Evolutionary conservation across 345 rosid genomes (phyloP).

Genomic region (Aurinia saxatilis): DNA sequence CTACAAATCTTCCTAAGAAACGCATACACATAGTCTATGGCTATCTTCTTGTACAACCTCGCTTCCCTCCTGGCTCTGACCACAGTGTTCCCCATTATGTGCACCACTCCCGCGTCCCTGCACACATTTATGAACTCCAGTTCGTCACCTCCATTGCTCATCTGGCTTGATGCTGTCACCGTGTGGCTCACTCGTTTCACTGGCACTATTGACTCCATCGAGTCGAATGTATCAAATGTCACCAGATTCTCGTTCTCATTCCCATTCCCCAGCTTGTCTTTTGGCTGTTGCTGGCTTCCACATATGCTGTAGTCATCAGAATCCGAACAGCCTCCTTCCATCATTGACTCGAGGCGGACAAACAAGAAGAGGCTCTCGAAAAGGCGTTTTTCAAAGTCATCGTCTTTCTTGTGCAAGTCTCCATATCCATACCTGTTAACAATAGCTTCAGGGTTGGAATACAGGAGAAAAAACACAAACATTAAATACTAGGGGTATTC

Average conservation of each 20-base stretch:
- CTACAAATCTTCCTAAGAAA: conserved; percentile 78
- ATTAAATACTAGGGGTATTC: neutral
- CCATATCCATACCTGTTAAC: conserved; percentile 61
- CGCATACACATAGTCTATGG: conserved; percentile 63
- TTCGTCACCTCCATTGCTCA: conserved; percentile 52
- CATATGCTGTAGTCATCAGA: conserved; percentile 60
- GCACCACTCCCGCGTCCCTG: conserved; percentile 68
- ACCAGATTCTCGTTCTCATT: conserved; percentile 5
- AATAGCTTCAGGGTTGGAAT: neutral
- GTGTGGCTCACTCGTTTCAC: conserved; percentile 26
- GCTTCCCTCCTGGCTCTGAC: conserved; percentile 57
- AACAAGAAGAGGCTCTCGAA: conserved; percentile 56
- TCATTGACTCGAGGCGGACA: conserved; percentile 59
- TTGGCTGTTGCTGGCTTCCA: conserved; percentile 35
- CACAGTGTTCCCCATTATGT: conserved; percentile 65
- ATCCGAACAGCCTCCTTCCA: conserved; percentile 69
- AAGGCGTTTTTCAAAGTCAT: conserved; percentile 61
- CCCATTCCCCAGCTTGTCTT: conserved; percentile 21
- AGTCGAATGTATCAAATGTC: conserved; percentile 25
- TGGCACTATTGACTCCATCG: conserved; percentile 19
- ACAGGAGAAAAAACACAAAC: neutral
- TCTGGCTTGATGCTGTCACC: conserved; percentile 34
- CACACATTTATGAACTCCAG: conserved; percentile 46
- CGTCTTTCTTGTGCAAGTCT: conserved; percentile 76
- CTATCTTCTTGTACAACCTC: conserved; percentile 53